Percentiles rank a stretch among this genome's conserved stretches.
Conservation (phyloP, 2,329 filamentous ascomycete genomes). For the Fusarium citri region DNA sequence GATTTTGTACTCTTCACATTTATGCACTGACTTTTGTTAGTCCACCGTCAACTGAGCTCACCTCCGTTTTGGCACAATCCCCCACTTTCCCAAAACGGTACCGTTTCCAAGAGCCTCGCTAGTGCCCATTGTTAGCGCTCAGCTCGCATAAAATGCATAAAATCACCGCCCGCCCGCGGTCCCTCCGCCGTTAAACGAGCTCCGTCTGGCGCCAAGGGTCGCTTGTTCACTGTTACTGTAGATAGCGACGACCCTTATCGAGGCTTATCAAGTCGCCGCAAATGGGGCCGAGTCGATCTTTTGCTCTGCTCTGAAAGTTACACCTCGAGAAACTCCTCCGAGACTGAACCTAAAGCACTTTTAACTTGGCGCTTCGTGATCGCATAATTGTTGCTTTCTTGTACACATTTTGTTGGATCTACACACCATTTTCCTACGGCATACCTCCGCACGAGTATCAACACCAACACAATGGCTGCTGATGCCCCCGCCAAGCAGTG, state of each 20-base stretch:
- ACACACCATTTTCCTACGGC: neutral
- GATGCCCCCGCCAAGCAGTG: slow-evolving; percentile 74
- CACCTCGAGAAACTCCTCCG: slow-evolving; percentile 28
- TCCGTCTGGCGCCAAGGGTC: neutral
- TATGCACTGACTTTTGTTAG: neutral
- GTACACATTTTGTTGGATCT: neutral
- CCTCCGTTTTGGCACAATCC: slow-evolving; percentile 13
- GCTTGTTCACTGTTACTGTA: slow-evolving; percentile 12
- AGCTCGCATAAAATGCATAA: slow-evolving; percentile 24
- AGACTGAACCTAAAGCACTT: slow-evolving; percentile 1
- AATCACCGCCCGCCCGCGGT: neutral
- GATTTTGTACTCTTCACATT: neutral
- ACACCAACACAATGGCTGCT: slow-evolving; percentile 56
- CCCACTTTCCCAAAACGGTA: slow-evolving; percentile 21
- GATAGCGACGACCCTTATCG: slow-evolving; percentile 29
- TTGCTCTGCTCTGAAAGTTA: slow-evolving; percentile 41
- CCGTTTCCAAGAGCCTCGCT: neutral
- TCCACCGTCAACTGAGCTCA: neutral
- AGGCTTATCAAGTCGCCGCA: slow-evolving; percentile 30
- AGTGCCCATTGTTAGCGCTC: neutral
- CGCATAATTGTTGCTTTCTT: slow-evolving; percentile 3
- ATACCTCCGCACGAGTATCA: neutral
- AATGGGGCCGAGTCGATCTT: slow-evolving; percentile 33
- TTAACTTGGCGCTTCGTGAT: slow-evolving; percentile 5
- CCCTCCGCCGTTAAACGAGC: slow-evolving; percentile 10